Evolutionary conservation across 306 rosid species (phyloP).

Genomic region (Trifolium fragiferum): DNA sequence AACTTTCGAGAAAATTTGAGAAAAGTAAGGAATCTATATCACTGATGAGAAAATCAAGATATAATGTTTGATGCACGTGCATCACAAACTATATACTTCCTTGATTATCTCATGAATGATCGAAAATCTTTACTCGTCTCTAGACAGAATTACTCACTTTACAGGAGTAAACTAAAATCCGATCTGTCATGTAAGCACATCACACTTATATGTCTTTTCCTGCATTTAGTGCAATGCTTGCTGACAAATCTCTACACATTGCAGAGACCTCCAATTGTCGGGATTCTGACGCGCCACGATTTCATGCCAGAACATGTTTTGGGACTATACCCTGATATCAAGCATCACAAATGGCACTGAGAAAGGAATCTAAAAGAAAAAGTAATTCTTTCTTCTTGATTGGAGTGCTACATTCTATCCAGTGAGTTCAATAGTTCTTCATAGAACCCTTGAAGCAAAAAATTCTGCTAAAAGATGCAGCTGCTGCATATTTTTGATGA

Average conservation of each 20-base stretch:
- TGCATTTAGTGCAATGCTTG: constrained; percentile 30
- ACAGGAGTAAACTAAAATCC: not conserved
- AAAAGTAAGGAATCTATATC: not conserved
- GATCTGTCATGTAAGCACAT: not conserved
- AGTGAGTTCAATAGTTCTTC: constrained; percentile 24
- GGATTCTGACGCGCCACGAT: constrained; percentile 90
- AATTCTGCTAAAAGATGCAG: constrained; percentile 19
- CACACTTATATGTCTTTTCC: not conserved
- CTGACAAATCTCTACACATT: constrained; percentile 37
- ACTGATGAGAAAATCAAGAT: not conserved
- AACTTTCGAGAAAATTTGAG: no score
- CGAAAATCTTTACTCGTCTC: not conserved
- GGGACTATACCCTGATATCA: constrained; percentile 70
- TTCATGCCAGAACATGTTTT: constrained; percentile 86
- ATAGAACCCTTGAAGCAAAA: not conserved
- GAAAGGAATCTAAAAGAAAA: constrained; percentile 35
- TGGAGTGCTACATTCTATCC: constrained; percentile 17
- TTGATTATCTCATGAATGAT: not conserved
- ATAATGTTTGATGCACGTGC: not conserved
- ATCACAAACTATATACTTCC: not conserved
- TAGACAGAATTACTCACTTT: not conserved
- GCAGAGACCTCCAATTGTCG: constrained; percentile 91
- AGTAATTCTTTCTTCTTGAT: constrained; percentile 8
- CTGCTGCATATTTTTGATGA: constrained; percentile 36
- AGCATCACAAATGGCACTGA: constrained; percentile 49